phyloP scores from a whole-genome alignment of 2,329 filamentous ascomycete genomes.

The Dothidotthia symphoricarpi region DNA sequence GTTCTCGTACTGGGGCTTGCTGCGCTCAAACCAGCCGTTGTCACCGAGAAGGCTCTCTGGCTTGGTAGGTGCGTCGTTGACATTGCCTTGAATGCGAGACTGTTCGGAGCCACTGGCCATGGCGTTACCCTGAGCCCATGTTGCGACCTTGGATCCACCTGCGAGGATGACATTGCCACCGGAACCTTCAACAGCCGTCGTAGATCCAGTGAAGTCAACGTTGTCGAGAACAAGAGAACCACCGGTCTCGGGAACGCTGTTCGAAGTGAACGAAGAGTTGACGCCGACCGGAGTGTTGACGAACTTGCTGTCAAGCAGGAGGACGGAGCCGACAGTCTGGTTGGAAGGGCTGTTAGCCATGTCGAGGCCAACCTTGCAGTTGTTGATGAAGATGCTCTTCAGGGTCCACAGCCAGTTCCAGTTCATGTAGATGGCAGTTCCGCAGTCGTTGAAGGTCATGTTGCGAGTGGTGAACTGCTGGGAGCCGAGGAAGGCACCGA shows the following conservation, averaged over 20 bases:
- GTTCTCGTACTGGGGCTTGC: conserved; percentile 83
- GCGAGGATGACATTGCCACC: conserved; percentile 62
- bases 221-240: conserved; percentile 86
- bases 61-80: conserved; percentile 55
- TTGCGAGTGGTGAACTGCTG: conserved; percentile 62
- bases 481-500: conserved; percentile 60
- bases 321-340: conserved; percentile 81
- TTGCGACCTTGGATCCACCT: conserved; percentile 66
- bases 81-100: conserved; percentile 57
- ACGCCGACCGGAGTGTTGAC: conserved; percentile 74
- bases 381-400: conserved; percentile 48
- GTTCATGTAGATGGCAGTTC: conserved; percentile 54
- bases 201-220: conserved; percentile 74
- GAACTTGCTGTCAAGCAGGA: conserved; percentile 79
- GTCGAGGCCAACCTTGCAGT: conserved; percentile 49
- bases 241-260: conserved; percentile 66
- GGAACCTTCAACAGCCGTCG: conserved; percentile 62
- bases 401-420: conserved; percentile 56
- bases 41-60: conserved; percentile 64
- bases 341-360: conserved; percentile 55
- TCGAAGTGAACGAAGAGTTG: conserved; percentile 71
- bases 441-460: conserved; percentile 51
- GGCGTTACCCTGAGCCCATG: conserved; percentile 77
- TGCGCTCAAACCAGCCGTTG: conserved; percentile 74
- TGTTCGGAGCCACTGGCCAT: conserved; percentile 56